phyloP scores from a whole-genome alignment of 208 protist genomes.

The Lotmaria passim region DNA sequence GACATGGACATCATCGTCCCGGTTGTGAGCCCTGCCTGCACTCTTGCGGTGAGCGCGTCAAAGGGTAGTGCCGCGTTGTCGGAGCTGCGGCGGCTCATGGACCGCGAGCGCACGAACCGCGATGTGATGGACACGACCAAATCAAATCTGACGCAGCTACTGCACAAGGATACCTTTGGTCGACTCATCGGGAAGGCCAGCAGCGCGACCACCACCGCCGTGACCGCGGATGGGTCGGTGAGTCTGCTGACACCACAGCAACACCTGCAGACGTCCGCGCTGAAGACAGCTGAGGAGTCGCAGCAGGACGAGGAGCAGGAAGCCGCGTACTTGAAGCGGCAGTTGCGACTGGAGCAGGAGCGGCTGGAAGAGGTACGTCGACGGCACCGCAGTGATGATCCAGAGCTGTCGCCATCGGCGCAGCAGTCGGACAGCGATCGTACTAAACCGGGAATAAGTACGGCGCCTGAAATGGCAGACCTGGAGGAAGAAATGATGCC shows the following conservation, averaged over 20 bases:
- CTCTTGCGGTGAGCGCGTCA: slow-evolving; percentile 51
- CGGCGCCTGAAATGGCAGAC: background rate
- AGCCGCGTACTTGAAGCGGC: slow-evolving; percentile 24
- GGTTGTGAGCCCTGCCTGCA: slow-evolving; percentile 54
- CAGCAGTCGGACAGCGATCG: background rate
- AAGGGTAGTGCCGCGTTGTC: slow-evolving; percentile 64
- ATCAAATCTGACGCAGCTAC: slow-evolving; percentile 62
- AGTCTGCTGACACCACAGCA: background rate
- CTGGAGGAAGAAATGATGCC: background rate
- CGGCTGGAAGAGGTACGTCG: slow-evolving; percentile 16
- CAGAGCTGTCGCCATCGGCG: background rate
- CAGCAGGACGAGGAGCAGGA: slow-evolving; percentile 26
- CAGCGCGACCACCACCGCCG: too few relatives aligned
- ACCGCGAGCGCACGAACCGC: slow-evolving; percentile 61
- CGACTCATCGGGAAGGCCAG: too few relatives aligned
- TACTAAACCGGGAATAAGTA: background rate
- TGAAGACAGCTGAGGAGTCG: background rate
- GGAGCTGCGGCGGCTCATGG: slow-evolving; percentile 56
- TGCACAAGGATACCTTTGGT: slow-evolving; percentile 51
- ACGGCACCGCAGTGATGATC: slow-evolving; percentile 1
- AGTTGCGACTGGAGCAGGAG: slow-evolving; percentile 35
- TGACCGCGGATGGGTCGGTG: too few relatives aligned
- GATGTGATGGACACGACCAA: slow-evolving; percentile 75
- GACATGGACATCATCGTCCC: slow-evolving; percentile 82
- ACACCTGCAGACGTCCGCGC: background rate